phyloP scores from a whole-genome alignment of 495 filamentous ascomycete species.

The Penicillium canariense region DNA sequence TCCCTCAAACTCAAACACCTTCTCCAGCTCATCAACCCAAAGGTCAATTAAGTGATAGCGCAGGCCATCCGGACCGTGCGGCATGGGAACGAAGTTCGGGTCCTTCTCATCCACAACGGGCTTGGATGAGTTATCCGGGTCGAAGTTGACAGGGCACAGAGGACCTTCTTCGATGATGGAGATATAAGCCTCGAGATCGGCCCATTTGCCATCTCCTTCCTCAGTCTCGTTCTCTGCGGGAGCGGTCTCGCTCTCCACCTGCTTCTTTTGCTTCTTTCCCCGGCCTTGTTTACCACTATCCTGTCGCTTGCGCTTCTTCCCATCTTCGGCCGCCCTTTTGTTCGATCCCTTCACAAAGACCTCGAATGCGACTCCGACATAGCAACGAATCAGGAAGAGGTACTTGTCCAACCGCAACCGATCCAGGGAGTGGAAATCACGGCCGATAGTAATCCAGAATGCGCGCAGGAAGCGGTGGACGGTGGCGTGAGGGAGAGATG shows the following conservation, averaged over 20 bases:
- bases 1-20: constrained; percentile 55
- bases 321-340: constrained; percentile 14
- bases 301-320: constrained; percentile 32
- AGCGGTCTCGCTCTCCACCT: constrained; percentile 10
- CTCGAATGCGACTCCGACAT: constrained; percentile 65
- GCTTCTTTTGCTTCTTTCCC: constrained; percentile 42
- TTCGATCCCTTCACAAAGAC: constrained; percentile 37
- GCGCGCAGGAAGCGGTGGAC: constrained; percentile 59
- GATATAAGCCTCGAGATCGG: constrained; percentile 41
- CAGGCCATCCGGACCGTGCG: constrained; percentile 69
- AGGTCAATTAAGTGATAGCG: constrained; percentile 87
- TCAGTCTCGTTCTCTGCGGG: constrained; percentile 20
- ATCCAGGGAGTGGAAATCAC: constrained; percentile 82
- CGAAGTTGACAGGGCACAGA: constrained; percentile 44
- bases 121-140: constrained; percentile 37
- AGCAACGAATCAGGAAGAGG: constrained; percentile 75
- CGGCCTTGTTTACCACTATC: constrained; percentile 35
- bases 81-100: constrained; percentile 40
- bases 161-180: constrained; percentile 44
- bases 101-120: constrained; percentile 25
- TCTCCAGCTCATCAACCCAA: constrained; percentile 83
- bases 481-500: constrained; percentile 56
- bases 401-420: constrained; percentile 91
- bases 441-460: constrained; percentile 87
- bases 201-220: constrained; percentile 39